phyloP scores from a whole-genome alignment of 148 eudicot species.

The Rhododendron griersonianum region DNA sequence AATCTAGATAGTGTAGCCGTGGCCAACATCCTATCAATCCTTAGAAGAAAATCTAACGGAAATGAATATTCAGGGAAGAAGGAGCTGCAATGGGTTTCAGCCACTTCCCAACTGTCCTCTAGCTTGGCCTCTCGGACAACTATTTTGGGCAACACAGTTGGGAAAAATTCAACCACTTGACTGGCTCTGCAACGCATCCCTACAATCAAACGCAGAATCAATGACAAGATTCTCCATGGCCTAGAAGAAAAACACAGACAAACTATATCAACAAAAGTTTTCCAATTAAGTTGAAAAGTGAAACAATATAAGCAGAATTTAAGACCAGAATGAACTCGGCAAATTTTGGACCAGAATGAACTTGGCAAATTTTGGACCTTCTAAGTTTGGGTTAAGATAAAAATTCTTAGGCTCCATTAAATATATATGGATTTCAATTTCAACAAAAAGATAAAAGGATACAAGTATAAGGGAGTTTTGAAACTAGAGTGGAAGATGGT shows the following conservation, averaged over 20 bases:
- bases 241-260: neutral
- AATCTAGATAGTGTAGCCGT: constrained; percentile 65
- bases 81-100: constrained; percentile 95
- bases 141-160: constrained; percentile 68
- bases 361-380: neutral
- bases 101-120: constrained; percentile 97
- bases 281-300: neutral
- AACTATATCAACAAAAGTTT: neutral
- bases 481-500: neutral
- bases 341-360: neutral
- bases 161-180: constrained; percentile 76
- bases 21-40: constrained; percentile 66
- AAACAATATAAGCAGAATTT: neutral
- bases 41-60: constrained; percentile 76
- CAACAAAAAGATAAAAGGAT: neutral
- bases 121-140: constrained; percentile 88
- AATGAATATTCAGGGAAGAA: constrained; percentile 92
- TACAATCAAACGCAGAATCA: constrained; percentile 12
- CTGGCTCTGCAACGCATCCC: constrained; percentile 69
- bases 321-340: neutral
- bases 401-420: neutral
- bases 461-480: neutral
- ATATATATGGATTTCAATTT: neutral
- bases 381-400: neutral
- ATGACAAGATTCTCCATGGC: neutral